Percentiles rank a stretch among this genome's conserved stretches.
These are phyloP conservation scores for Fusarium xylarioides DNA, from an alignment of 2,329 filamentous ascomycete species.

Conservation along the genomic window DNA sequence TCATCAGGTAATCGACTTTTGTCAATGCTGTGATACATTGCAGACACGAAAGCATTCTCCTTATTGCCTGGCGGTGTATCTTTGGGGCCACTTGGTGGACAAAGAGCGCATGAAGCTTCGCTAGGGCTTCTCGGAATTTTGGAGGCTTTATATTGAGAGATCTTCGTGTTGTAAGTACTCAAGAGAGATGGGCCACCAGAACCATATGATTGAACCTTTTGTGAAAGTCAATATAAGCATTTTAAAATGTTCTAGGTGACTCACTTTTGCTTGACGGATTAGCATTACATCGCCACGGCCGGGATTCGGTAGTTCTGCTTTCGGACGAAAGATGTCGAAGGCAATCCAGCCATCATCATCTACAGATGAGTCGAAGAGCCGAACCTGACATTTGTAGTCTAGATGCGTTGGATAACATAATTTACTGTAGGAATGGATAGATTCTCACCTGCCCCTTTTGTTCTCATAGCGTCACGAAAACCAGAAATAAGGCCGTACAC, in stretches of 20 bases:
- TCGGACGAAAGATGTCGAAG: slow-evolving; percentile 69
- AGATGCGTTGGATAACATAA: not conserved
- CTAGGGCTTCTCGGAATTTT: slow-evolving; percentile 48
- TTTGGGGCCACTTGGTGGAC: slow-evolving; percentile 28
- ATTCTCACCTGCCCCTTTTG: slow-evolving; percentile 60
- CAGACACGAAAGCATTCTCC: slow-evolving; percentile 58
- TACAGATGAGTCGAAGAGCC: slow-evolving; percentile 66
- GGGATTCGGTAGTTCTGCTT: slow-evolving; percentile 59
- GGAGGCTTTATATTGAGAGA: slow-evolving; percentile 54
- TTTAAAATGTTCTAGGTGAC: slow-evolving; percentile 9
- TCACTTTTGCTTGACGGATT: slow-evolving; percentile 65
- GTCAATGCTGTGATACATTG: slow-evolving; percentile 56
- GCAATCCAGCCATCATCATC: slow-evolving; percentile 53
- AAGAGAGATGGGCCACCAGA: slow-evolving; percentile 53
- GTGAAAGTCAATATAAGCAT: slow-evolving; percentile 8
- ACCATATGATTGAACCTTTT: slow-evolving; percentile 54
- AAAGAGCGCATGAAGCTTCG: slow-evolving; percentile 48
- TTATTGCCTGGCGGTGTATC: slow-evolving; percentile 29
- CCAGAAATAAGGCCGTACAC: slow-evolving; percentile 79
- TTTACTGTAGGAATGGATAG: not conserved
- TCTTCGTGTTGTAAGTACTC: slow-evolving; percentile 51
- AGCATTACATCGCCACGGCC: slow-evolving; percentile 52
- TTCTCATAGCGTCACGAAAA: slow-evolving; percentile 60
- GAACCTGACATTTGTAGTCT: slow-evolving; percentile 71
- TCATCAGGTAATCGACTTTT: slow-evolving; percentile 55